Evolutionary conservation across 2,329 filamentous ascomycete genomes (phyloP).

Genomic region (Talaromyces verruculosus): DNA sequence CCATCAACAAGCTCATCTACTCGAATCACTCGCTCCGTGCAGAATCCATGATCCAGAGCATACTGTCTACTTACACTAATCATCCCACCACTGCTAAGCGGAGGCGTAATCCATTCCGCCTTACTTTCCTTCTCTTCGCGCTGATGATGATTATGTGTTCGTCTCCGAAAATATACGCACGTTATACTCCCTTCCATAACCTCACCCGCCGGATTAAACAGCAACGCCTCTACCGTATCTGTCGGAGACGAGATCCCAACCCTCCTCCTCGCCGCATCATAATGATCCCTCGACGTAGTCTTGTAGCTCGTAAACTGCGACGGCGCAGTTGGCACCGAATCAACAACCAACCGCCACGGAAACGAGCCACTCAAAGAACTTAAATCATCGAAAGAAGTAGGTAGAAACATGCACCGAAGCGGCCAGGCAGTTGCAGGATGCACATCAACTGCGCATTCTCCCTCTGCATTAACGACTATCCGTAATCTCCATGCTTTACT

Average conservation of each 20-base stretch:
- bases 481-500: constrained; percentile 41
- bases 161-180: constrained; percentile 73
- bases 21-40: constrained; percentile 63
- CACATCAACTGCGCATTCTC: constrained; percentile 35
- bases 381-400: constrained; percentile 22
- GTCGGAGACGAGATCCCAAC: constrained; percentile 52
- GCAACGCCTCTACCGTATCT: constrained; percentile 67
- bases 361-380: constrained; percentile 18
- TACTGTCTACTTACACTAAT: constrained; percentile 79
- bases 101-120: constrained; percentile 74
- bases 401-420: constrained; percentile 30
- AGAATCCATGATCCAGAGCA: constrained; percentile 71
- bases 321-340: constrained; percentile 51
- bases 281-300: constrained; percentile 72
- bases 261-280: constrained; percentile 67
- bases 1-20: constrained; percentile 63
- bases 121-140: background rate
- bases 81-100: constrained; percentile 74
- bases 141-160: background rate
- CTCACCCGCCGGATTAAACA: constrained; percentile 64
- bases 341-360: constrained; percentile 55
- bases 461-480: constrained; percentile 34
- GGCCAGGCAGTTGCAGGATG: constrained; percentile 31
- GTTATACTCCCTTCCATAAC: constrained; percentile 86
- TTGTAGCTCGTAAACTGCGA: constrained; percentile 79